These are phyloP conservation scores for Syncephalastrum sp. DNA, from an alignment of 371 early-diverging fungal genomes.

Conservation along the genomic window DNA sequence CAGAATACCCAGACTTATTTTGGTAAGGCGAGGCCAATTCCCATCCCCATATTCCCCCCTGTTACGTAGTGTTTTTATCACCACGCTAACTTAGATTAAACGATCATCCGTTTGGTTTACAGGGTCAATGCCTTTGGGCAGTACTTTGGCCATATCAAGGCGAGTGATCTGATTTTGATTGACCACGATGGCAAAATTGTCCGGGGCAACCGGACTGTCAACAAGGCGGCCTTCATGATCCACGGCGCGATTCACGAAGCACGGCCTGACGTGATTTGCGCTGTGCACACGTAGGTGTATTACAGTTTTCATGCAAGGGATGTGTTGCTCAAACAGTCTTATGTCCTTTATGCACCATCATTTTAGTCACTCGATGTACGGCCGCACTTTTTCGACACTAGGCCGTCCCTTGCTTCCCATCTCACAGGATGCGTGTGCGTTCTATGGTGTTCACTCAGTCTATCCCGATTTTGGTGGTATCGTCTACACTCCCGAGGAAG, in stretches of 20 bases:
- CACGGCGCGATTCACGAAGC: constrained; percentile 56
- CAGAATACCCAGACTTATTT: constrained; percentile 57
- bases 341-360: background rate
- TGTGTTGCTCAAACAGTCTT: background rate
- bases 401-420: constrained; percentile 50
- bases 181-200: constrained; percentile 56
- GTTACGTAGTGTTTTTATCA: background rate
- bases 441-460: constrained; percentile 47
- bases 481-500: constrained; percentile 55
- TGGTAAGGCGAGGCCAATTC: constrained; percentile 28
- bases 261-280: constrained; percentile 49
- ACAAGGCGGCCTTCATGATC: constrained; percentile 64
- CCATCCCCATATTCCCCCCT: background rate
- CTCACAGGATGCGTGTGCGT: constrained; percentile 63
- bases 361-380: constrained; percentile 57
- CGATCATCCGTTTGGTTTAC: background rate
- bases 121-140: constrained; percentile 57
- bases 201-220: constrained; percentile 45
- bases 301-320: constrained; percentile 4
- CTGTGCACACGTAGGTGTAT: constrained; percentile 46
- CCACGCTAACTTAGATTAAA: background rate
- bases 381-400: constrained; percentile 55
- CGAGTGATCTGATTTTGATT: constrained; percentile 54
- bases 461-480: constrained; percentile 56
- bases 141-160: constrained; percentile 55